These are phyloP conservation scores for Talaromyces ruber DNA, from an alignment of 495 filamentous ascomycete genomes.

Conservation along the genomic window DNA sequence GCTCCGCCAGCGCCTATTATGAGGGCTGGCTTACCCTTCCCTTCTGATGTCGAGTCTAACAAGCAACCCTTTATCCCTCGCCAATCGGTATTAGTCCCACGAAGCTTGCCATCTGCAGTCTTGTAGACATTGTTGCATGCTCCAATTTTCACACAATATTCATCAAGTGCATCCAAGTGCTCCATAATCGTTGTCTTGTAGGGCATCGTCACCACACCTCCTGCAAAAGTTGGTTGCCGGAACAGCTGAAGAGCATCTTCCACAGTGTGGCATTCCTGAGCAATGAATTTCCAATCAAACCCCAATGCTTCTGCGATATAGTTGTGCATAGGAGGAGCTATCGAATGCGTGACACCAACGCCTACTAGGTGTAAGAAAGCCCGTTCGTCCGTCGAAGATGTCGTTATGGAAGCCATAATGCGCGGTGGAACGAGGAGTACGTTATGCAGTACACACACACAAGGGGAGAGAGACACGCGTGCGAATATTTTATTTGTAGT, in stretches of 20 bases:
- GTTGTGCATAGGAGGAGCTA: slow-evolving; percentile 34
- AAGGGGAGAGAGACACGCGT: too few relatives aligned
- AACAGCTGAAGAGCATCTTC: slow-evolving; percentile 21
- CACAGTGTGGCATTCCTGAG: slow-evolving; percentile 26
- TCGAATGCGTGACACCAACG: slow-evolving; percentile 33
- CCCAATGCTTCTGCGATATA: slow-evolving; percentile 27
- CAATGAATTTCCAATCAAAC: slow-evolving; percentile 28
- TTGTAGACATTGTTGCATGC: slow-evolving; percentile 63
- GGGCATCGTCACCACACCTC: slow-evolving; percentile 60
- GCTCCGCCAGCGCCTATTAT: slow-evolving; percentile 58
- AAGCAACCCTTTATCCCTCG: slow-evolving; percentile 53
- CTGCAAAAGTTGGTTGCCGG: slow-evolving; percentile 34
- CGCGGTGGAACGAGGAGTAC: neutral
- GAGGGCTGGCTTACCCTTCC: slow-evolving; percentile 37
- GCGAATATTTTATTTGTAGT: neutral
- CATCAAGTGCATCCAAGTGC: slow-evolving; percentile 52
- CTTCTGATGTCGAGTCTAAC: slow-evolving; percentile 22
- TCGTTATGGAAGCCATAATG: neutral
- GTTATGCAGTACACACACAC: too few relatives aligned
- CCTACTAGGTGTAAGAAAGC: slow-evolving; percentile 28
- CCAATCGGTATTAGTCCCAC: slow-evolving; percentile 65
- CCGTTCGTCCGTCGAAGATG: neutral
- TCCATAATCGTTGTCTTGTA: slow-evolving; percentile 56
- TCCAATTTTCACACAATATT: slow-evolving; percentile 47
- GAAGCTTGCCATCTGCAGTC: slow-evolving; percentile 30